Evolutionary conservation across 1,284 basidiomycete genomes (phyloP).

Genomic region (Ceratorhiza oryzae-sativae): DNA sequence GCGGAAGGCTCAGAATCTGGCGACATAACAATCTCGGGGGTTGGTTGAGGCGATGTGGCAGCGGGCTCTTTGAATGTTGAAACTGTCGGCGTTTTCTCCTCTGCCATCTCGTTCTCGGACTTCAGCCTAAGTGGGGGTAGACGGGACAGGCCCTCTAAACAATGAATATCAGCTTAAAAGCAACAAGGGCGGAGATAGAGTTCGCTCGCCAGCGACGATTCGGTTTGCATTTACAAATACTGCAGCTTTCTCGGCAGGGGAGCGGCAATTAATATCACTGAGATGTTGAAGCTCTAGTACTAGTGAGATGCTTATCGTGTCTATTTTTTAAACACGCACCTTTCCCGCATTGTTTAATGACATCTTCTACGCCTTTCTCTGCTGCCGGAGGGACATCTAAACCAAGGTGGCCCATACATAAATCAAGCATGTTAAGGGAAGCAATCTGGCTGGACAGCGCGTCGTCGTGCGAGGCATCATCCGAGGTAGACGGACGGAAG

Average conservation of each 20-base stretch:
- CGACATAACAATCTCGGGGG: slow-evolving; percentile 31
- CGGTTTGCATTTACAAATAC: slow-evolving; percentile 85
- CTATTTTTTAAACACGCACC: slow-evolving; percentile 55
- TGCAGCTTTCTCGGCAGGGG: slow-evolving; percentile 80
- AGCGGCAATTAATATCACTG: slow-evolving; percentile 61
- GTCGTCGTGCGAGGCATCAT: slow-evolving; percentile 86
- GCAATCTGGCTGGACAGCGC: slow-evolving; percentile 86
- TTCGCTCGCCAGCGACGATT: slow-evolving; percentile 71
- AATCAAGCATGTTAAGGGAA: slow-evolving; percentile 87
- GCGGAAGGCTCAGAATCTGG: slow-evolving; percentile 9
- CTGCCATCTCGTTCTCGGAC: slow-evolving; percentile 60
- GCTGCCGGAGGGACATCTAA: slow-evolving; percentile 64
- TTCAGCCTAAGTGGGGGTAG: slow-evolving; percentile 71
- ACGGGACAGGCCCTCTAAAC: slow-evolving; percentile 68
- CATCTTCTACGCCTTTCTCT: slow-evolving; percentile 56
- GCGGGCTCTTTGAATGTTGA: slow-evolving; percentile 44
- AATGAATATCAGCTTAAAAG: not conserved
- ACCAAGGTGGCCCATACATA: slow-evolving; percentile 86
- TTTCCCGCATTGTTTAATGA: slow-evolving; percentile 77
- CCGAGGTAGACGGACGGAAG: slow-evolving; percentile 70
- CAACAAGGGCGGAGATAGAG: not conserved
- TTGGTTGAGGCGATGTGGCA: slow-evolving; percentile 12
- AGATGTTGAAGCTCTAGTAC: slow-evolving; percentile 72
- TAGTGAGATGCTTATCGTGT: slow-evolving; percentile 30
- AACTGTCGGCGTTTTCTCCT: slow-evolving; percentile 53